Base-by-base conservation (phyloP, 257 asterid species). In the Solanum phureja region DNA sequence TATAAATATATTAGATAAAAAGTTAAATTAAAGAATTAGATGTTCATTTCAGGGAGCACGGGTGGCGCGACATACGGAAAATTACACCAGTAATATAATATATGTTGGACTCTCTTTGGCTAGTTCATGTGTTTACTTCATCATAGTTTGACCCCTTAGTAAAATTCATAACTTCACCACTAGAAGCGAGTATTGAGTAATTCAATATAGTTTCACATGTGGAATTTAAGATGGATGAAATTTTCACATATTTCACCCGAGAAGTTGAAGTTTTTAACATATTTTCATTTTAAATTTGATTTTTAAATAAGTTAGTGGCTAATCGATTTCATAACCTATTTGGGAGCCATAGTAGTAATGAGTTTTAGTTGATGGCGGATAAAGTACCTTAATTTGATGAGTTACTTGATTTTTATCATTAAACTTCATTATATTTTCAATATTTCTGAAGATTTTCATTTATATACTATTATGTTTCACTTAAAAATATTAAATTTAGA, bases 51-150 rank as follows among this genome's bases (percentile, higher is more conserved):
- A n/a, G n/a, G n/a, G n/a, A n/a, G n/a, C n/a, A n/a, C n/a, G n/a
- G 64, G 24, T 0, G 10, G 64, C 4, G 24, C 11, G 0, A 19
- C 5, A 2, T 56, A 19, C 0, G 2, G 0, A 19, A 19, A 56
- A 56, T 56, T 19, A 56, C 9, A 56, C 2, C 9, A 56, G 18
- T 56, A 18, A 56, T 56, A 18, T 18, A 56, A 6, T 56, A 56
- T 56, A 18, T 18, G 58, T 49, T 49, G 21, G 1, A 49, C 3
- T 14, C 2, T 18, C 1, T 19, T 56, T 19, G 1, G 2, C n/a
- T 18, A 52, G n/a, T 52, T 6, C 2, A 52, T 52, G 0, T 52
- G 1, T 52, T 6, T 56, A 56, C 64, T 56, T 56, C 11, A 4
- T 56, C 11, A 19, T 56, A 19, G 2, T 19, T 56, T 56, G 4